A percentile compares a stretch with the other conserved stretches of the same genome.
Conservation (phyloP, 2,329 filamentous ascomycete species). For the Salinomyces thailandicus region DNA sequence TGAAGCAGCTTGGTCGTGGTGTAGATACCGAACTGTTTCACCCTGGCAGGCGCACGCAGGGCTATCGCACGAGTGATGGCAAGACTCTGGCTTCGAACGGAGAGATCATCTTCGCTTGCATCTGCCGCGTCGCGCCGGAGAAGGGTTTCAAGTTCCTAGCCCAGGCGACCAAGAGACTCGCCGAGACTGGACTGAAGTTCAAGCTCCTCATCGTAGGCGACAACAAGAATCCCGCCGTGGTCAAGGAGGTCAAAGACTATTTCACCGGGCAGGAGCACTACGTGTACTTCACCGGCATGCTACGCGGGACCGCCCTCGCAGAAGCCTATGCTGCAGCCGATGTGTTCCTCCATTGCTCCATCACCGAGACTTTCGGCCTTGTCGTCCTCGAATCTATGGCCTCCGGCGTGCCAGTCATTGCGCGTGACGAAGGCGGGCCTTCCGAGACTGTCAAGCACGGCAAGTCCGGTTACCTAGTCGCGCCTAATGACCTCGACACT, state of each 20-base stretch:
- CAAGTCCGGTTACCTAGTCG: constrained; percentile 50
- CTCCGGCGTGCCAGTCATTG: constrained; percentile 57
- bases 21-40: constrained; percentile 55
- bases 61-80: constrained; percentile 33
- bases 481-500: constrained; percentile 46
- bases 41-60: constrained; percentile 42
- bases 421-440: constrained; percentile 58
- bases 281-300: constrained; percentile 58
- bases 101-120: constrained; percentile 55
- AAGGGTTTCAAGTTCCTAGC: constrained; percentile 62
- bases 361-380: constrained; percentile 62
- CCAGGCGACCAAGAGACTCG: constrained; percentile 44
- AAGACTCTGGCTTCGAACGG: constrained; percentile 47
- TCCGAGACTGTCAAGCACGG: constrained; percentile 55
- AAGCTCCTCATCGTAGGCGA: constrained; percentile 58
- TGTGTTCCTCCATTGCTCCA: constrained; percentile 60
- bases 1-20: constrained; percentile 52
- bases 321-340: constrained; percentile 57
- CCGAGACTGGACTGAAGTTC: constrained; percentile 46
- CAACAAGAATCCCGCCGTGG: constrained; percentile 54
- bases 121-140: constrained; percentile 57
- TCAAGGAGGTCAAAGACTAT: constrained; percentile 49
- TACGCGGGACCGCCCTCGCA: constrained; percentile 51
- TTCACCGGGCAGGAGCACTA: constrained; percentile 47
- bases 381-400: constrained; percentile 64